Percentiles rank a stretch among this genome's conserved stretches.
Conservation (phyloP, 805 yeast species). For the Yamadazyma olivae region DNA sequence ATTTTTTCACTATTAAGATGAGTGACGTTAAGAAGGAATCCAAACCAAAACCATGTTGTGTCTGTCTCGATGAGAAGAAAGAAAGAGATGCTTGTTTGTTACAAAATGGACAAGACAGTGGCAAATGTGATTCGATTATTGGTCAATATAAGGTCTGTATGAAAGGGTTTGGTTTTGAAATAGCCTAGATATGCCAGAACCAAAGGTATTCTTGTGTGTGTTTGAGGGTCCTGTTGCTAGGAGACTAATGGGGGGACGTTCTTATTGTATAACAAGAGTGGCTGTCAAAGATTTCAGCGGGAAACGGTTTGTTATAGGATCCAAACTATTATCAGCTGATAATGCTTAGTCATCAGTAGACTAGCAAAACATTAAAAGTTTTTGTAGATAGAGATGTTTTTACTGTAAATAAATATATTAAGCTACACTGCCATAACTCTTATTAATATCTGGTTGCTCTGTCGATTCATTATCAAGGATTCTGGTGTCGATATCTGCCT, state of each 20-base stretch:
- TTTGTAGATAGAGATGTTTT: neutral
- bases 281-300: no score
- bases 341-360: no score
- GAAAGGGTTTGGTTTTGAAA: slow-evolving; percentile 85
- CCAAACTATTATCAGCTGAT: no score
- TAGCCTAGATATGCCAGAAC: slow-evolving; percentile 15
- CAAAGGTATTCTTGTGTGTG: no score
- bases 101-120: slow-evolving; percentile 77
- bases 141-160: slow-evolving; percentile 78
- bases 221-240: no score
- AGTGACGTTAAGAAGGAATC: slow-evolving; percentile 23
- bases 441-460: neutral
- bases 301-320: no score
- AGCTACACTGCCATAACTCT: neutral
- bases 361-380: neutral
- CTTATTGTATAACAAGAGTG: no score
- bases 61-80: slow-evolving; percentile 81
- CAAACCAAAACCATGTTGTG: slow-evolving; percentile 94
- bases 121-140: slow-evolving; percentile 73
- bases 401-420: no score
- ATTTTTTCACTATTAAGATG: no score
- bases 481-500: neutral
- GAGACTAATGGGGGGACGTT: no score
- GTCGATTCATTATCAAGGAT: no score
- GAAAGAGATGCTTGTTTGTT: slow-evolving; percentile 84